Conservation (phyloP, 2,329 filamentous ascomycete genomes). For the Fusarium sterilihyphosum region DNA sequence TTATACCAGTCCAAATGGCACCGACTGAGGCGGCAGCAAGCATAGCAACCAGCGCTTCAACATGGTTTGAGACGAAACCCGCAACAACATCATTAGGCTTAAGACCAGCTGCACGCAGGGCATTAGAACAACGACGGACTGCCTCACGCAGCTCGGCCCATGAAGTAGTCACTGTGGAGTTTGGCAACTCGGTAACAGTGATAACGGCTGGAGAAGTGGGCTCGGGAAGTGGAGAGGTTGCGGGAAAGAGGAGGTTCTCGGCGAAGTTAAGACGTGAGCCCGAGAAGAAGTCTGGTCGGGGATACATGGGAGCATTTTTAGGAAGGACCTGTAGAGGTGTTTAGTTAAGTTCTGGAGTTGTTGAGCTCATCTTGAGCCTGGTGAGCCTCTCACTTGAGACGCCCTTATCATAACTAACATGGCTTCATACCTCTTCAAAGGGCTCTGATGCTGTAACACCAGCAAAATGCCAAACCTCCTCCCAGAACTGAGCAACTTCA, state of each 20-base stretch:
- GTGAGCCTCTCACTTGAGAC: constrained; percentile 19
- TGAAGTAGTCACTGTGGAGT: constrained; percentile 65
- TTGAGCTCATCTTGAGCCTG: not conserved
- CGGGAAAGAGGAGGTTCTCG: constrained; percentile 90
- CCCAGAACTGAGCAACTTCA: constrained; percentile 82
- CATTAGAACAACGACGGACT: constrained; percentile 77
- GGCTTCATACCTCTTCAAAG: constrained; percentile 65
- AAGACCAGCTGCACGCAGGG: constrained; percentile 74
- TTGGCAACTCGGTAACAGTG: constrained; percentile 78
- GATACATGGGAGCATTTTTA: constrained; percentile 77
- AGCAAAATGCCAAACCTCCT: constrained; percentile 83
- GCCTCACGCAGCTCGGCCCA: constrained; percentile 85
- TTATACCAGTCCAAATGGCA: constrained; percentile 92
- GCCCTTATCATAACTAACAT: not conserved
- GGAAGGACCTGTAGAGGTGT: constrained; percentile 70
- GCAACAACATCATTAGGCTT: constrained; percentile 65
- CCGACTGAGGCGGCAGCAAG: constrained; percentile 84
- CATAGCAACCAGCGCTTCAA: constrained; percentile 87
- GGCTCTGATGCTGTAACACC: constrained; percentile 75
- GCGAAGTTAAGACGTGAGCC: constrained; percentile 88
- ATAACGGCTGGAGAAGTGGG: constrained; percentile 76
- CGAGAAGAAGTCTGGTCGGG: constrained; percentile 85
- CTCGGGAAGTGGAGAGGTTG: constrained; percentile 51
- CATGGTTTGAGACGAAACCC: constrained; percentile 89
- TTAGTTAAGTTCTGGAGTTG: constrained; percentile 13